Base-by-base conservation (phyloP, 2,329 filamentous ascomycete species). In the Apiospora kogelbergensis region DNA sequence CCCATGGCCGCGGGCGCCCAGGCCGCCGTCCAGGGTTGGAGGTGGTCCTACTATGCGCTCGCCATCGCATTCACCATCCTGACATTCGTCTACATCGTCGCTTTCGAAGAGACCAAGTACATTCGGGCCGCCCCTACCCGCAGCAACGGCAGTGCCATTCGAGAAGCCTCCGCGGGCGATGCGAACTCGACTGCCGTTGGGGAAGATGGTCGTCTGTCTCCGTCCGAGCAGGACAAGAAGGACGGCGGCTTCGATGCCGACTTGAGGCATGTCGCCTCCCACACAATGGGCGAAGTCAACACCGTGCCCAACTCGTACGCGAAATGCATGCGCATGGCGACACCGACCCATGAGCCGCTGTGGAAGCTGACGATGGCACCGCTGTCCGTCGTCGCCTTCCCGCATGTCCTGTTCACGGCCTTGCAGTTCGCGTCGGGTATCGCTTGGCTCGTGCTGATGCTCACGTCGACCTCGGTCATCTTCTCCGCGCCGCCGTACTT, bases 341-440 rank as follows among this genome's bases (percentile, higher is more conserved):
- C 68, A 13, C 45, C 63, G 11, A 70, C 68, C 2, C n/a, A 22
- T 7, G 68, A 70, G 42, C 44, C 66, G 4, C 40, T 68, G 1
- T 60, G 26, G 44, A 37, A 57, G 24, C 40, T 68, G 6, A 66
- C 68, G 11, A 33, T 66, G 7, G 66, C 67, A 1, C 63, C 68
- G 2, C 15, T 65, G n/a, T 53, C 33, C 37, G 48, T 24, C 66
- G 26, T 67, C 37, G 69, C 71, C 0, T 81, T 83, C 13, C 82
- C 82, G 0, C 79, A 81, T 0, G 78, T 84, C 11, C 64, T 81
- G 30, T 83, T 81, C 66, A 79, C 79, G 0, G 79, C 76, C 0
- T 30, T 84, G 0, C 80, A 82, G 63, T 83, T 82, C 57, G 81
- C 80, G 3, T 76, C 76, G 0, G 73, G 79, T 0, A 76, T 83